Conservation (phyloP, 75 land plant genomes). For the Picea glauca region DNA sequence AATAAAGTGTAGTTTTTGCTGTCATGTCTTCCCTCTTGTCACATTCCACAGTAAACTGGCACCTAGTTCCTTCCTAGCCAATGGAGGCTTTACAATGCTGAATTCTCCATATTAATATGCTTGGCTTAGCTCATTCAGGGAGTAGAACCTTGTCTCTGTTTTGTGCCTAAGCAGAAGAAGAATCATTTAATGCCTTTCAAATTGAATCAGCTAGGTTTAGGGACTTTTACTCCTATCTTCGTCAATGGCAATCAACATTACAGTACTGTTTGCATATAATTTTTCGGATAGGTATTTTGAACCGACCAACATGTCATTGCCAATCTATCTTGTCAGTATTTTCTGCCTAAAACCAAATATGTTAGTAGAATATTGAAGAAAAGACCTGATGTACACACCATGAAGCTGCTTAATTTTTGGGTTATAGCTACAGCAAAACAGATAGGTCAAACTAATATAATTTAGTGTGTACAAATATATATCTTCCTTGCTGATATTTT, state of each 20-base stretch:
- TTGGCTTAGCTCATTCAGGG: background rate
- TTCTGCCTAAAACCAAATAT: background rate
- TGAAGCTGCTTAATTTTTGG: background rate
- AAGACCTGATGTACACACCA: too few relatives aligned
- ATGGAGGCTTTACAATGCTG: background rate
- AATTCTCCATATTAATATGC: background rate
- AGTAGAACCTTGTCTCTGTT: background rate
- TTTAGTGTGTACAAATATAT: background rate
- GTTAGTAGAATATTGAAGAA: background rate
- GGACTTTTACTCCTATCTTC: background rate
- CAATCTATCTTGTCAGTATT: background rate
- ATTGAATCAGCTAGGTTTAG: background rate
- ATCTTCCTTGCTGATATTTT: background rate
- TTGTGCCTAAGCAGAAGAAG: background rate
- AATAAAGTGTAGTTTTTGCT: background rate
- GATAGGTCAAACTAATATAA: background rate
- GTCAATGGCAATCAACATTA: too few relatives aligned
- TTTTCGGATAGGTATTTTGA: too few relatives aligned
- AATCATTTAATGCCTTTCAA: background rate
- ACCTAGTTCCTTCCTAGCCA: background rate
- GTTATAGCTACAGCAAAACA: background rate
- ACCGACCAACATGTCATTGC: background rate
- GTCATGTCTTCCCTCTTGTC: background rate
- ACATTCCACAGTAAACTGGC: background rate
- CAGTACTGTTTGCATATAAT: too few relatives aligned